Base-by-base conservation (phyloP, 1,139 yeast species). In the Suhomyces choctaworum region DNA sequence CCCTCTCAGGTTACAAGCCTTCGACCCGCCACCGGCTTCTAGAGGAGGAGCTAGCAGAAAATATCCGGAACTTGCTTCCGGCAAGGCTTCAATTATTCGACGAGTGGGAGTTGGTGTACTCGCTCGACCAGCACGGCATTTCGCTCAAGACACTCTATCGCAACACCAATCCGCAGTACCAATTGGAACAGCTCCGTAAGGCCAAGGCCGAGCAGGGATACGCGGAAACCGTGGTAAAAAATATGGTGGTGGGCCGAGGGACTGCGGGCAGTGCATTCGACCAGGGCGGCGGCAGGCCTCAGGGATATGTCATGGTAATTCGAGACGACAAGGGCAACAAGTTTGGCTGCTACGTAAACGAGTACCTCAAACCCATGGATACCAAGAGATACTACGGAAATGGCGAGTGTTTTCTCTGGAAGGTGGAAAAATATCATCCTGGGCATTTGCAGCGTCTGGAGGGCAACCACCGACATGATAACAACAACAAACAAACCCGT, bases 351-450 rank as follows among this genome's bases (percentile, higher is more conserved):
- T 94, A 80, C 55, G 51, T 81, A 35, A 92, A 88, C 58, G 96
- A 88, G 47, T 70, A 77, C 39, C 73, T 85, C 39, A 79, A 75
- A 42, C 82, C 89, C 4, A 71, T 81, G 48, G 89, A 82, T 31
- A 80, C 79, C 32, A 76, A 76, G 51, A 70, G 89, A 39, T 92
- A 82, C 60, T 85, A 82, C 50, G 98, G 98, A 2, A 90, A 89
- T 58, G 97, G 97, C 1, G 97, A 92, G 58, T 88, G 97, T 52
- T 89, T 90, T 51, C 69, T 92, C 22, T 92, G 97, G 97, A 86
- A 84, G 50, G 55, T 73, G 23, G 83, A 78, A 34, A 48, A 41
- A 34, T 52, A 44, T 34, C 52, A 52, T 28, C 56, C 54, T 14
- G 36, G 42, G 14, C 46, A 47, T 27, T 36, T 52, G 17, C 8